phyloP scores from a whole-genome alignment of 2,329 filamentous ascomycete genomes.

The Myriosclerotinia curreyana region DNA sequence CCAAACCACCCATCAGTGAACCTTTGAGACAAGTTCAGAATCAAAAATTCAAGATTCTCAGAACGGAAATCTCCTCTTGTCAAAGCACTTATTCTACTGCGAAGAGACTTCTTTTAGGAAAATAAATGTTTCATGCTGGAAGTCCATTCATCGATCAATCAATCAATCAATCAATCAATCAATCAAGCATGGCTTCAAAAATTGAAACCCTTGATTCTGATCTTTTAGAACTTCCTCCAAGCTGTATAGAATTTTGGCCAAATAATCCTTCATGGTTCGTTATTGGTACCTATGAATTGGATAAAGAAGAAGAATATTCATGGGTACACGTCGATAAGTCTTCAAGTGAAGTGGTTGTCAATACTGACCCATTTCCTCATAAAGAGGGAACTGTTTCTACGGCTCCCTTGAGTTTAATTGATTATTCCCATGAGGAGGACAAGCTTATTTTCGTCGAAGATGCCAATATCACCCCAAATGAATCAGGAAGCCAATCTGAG shows the following conservation, averaged over 20 bases:
- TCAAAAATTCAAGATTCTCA: neutral
- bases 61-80: neutral
- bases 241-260: slow-evolving; percentile 74
- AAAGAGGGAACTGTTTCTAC: slow-evolving; percentile 12
- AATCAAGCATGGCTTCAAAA: slow-evolving; percentile 18
- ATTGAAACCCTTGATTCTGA: slow-evolving; percentile 18
- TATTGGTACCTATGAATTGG: slow-evolving; percentile 80
- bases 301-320: slow-evolving; percentile 44
- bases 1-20: neutral
- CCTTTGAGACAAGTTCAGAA: neutral
- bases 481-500: slow-evolving; percentile 20
- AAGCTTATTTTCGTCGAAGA: neutral
- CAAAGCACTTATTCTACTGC: neutral
- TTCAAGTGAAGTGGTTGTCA: neutral
- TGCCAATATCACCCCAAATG: neutral
- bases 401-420: slow-evolving; percentile 12
- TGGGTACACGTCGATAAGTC: slow-evolving; percentile 24
- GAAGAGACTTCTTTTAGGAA: neutral
- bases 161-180: neutral
- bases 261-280: slow-evolving; percentile 60
- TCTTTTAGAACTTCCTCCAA: slow-evolving; percentile 65
- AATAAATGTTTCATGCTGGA: neutral
- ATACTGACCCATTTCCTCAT: neutral
- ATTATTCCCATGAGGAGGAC: slow-evolving; percentile 9
- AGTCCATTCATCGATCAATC: neutral